Percentiles rank a stretch among this genome's conserved stretches.
phyloP scores from a whole-genome alignment of 352 stramenopile genomes.

The Globisporangium lucens region DNA sequence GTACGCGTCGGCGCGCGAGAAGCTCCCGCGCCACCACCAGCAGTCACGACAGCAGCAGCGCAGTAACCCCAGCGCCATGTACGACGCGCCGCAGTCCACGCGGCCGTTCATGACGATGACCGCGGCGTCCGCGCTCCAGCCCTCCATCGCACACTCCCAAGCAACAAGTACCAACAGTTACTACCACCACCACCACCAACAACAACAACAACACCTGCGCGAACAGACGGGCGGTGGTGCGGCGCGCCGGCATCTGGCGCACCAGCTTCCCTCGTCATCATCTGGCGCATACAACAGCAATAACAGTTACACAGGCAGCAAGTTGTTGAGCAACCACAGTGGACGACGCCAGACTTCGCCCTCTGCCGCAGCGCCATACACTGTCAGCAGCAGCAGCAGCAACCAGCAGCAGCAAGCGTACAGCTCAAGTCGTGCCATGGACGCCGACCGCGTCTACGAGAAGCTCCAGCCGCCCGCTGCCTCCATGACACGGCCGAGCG shows the following conservation, averaged over 20 bases:
- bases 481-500: neutral
- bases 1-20: constrained; percentile 14
- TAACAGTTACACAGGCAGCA: neutral
- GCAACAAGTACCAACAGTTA: neutral
- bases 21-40: constrained; percentile 2
- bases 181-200: neutral
- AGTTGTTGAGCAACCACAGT: neutral
- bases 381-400: neutral
- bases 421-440: constrained; percentile 9
- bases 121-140: neutral
- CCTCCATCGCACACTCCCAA: neutral
- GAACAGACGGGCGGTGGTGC: neutral
- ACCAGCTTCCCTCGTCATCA: neutral
- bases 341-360: neutral
- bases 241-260: neutral
- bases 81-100: constrained; percentile 10
- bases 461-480: constrained; percentile 4
- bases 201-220: neutral
- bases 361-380: neutral
- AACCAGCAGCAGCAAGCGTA: neutral
- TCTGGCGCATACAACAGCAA: neutral
- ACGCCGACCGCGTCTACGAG: constrained; percentile 11
- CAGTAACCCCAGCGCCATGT: neutral
- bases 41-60: neutral
- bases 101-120: constrained; percentile 19